phyloP scores from a whole-genome alignment of 164 flowering plant species.

The Amborella trichopoda region DNA sequence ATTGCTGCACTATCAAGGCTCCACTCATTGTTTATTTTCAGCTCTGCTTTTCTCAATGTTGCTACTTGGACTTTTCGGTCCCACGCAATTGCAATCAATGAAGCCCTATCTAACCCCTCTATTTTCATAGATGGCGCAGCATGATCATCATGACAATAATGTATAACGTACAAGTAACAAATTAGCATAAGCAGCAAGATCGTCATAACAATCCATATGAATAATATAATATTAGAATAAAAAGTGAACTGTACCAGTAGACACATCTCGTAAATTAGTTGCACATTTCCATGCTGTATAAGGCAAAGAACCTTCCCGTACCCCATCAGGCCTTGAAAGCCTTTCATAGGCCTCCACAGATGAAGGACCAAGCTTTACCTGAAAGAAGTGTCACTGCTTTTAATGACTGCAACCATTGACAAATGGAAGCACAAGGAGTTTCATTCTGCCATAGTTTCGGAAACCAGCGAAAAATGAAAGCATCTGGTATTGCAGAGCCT shows the following conservation, averaged over 20 bases:
- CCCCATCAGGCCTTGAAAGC: conserved; percentile 83
- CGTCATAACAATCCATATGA: background rate
- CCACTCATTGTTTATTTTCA: conserved; percentile 69
- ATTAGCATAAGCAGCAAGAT: no score
- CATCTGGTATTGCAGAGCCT: no score
- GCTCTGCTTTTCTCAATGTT: conserved; percentile 71
- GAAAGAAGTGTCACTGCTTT: conserved; percentile 9
- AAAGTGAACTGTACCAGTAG: conserved; percentile 62
- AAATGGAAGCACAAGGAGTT: no score
- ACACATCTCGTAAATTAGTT: conserved; percentile 20
- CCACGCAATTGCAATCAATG: conserved; percentile 95
- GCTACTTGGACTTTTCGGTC: conserved; percentile 86
- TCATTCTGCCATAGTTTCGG: no score
- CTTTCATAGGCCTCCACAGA: conserved; percentile 61
- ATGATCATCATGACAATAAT: no score
- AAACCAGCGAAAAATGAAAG: no score
- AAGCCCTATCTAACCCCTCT: conserved; percentile 45
- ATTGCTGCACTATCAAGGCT: conserved; percentile 71
- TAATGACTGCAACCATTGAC: no score
- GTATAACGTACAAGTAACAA: no score
- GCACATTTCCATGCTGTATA: conserved; percentile 88
- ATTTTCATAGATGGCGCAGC: conserved; percentile 7
- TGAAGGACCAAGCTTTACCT: conserved; percentile 76
- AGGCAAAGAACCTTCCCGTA: conserved; percentile 89
- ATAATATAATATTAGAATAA: no score